These are phyloP conservation scores for Aspergillus alliaceus DNA, from an alignment of 2,329 filamentous ascomycete genomes.

Conservation along the genomic window DNA sequence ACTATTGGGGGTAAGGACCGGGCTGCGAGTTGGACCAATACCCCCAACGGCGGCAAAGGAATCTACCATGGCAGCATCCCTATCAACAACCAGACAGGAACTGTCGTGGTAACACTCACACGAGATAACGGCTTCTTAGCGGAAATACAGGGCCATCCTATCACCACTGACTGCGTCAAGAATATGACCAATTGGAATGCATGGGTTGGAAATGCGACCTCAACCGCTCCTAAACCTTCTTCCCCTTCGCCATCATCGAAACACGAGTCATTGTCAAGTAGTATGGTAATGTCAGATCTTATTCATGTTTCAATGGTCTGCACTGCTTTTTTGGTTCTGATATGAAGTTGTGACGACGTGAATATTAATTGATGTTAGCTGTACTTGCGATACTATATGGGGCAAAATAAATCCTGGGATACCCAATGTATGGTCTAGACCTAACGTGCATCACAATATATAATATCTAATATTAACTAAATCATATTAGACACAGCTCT, in stretches of 20 bases:
- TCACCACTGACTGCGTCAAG: conserved; percentile 22
- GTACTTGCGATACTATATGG: no score
- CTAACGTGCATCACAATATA: neutral
- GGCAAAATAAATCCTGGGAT: neutral
- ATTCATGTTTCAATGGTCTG: neutral
- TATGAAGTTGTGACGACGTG: neutral
- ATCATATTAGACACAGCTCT: neutral
- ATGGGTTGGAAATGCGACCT: conserved; percentile 31
- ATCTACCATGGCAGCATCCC: conserved; percentile 34
- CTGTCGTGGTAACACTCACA: conserved; percentile 27
- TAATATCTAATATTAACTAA: neutral
- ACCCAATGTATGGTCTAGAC: neutral
- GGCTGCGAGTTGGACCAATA: conserved; percentile 24
- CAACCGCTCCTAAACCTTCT: neutral
- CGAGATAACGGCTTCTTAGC: conserved; percentile 22
- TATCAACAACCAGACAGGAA: conserved; percentile 23
- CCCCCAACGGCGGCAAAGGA: conserved; percentile 29
- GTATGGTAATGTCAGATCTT: neutral
- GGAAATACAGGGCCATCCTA: conserved; percentile 22
- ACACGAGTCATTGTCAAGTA: conserved; percentile 1
- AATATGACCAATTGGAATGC: conserved; percentile 38
- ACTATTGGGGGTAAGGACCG: conserved; percentile 30
- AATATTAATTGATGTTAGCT: no score
- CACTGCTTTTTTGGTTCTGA: neutral
- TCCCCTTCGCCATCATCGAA: neutral